These are phyloP conservation scores for Leccinum arenicola DNA, from an alignment of 768 basidiomycete species.

Conservation along the genomic window DNA sequence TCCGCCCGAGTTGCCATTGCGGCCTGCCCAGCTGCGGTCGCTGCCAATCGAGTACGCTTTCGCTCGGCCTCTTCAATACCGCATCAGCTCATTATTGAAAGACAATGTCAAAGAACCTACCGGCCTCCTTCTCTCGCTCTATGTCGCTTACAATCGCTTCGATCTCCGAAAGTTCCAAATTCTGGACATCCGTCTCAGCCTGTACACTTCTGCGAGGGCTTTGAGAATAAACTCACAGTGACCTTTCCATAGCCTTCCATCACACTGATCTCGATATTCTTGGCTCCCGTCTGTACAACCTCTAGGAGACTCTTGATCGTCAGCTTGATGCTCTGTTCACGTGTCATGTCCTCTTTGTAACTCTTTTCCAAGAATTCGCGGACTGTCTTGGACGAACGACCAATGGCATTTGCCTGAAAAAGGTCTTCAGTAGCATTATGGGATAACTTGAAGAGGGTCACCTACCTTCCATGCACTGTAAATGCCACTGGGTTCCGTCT, in stretches of 20 bases:
- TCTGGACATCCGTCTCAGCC: slow-evolving; percentile 44
- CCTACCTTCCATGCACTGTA: slow-evolving; percentile 97
- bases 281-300: slow-evolving; percentile 99
- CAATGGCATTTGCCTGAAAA: slow-evolving; percentile 90
- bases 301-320: slow-evolving; percentile 95
- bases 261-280: slow-evolving; percentile 98
- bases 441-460: background rate
- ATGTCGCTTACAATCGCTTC: slow-evolving; percentile 91
- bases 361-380: slow-evolving; percentile 99
- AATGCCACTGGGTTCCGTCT: slow-evolving; percentile 97
- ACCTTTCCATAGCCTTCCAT: slow-evolving; percentile 96
- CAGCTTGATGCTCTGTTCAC: slow-evolving; percentile 91
- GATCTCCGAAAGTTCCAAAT: slow-evolving; percentile 82
- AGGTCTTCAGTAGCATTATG: background rate
- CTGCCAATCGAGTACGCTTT: slow-evolving; percentile 86
- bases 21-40: slow-evolving; percentile 87
- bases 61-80: slow-evolving; percentile 79
- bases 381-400: slow-evolving; percentile 96
- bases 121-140: slow-evolving; percentile 96
- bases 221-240: slow-evolving; percentile 51
- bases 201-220: background rate
- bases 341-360: slow-evolving; percentile 83
- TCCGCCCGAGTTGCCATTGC: slow-evolving; percentile 70
- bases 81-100: slow-evolving; percentile 2
- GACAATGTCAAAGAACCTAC: slow-evolving; percentile 37